Evolutionary conservation across 495 filamentous ascomycete species (phyloP).

Genomic region (Trichoderma parareesei): DNA sequence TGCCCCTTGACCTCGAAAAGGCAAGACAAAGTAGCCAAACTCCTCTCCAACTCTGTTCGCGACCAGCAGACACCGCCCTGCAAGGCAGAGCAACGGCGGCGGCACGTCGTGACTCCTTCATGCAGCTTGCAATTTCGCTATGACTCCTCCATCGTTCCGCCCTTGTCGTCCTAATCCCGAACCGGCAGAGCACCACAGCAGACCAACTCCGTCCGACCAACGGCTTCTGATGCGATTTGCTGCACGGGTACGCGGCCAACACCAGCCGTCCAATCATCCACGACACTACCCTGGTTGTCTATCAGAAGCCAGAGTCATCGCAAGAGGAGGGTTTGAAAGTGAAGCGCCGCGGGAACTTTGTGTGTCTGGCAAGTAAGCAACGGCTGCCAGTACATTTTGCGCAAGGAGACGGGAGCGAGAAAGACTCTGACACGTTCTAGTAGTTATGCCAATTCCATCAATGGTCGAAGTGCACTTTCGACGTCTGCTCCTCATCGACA

Average conservation of each 20-base stretch:
- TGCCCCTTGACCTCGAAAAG: not conserved
- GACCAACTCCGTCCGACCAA: not conserved
- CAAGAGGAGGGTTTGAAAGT: no score
- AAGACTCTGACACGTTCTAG: no score
- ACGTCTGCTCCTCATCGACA: no score
- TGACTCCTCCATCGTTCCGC: not conserved
- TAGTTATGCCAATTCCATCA: no score
- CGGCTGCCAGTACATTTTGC: no score
- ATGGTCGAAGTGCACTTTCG: no score
- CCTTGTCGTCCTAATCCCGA: not conserved
- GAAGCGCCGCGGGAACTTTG: no score
- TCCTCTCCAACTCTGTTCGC: not conserved
- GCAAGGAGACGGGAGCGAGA: no score
- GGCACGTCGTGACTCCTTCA: not conserved
- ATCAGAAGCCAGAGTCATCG: not conserved
- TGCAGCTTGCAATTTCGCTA: not conserved
- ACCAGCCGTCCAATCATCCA: not conserved
- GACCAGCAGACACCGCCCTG: not conserved
- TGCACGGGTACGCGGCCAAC: not conserved
- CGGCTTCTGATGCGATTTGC: constrained; percentile 3
- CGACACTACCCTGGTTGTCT: not conserved
- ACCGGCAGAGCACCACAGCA: not conserved
- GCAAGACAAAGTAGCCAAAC: not conserved
- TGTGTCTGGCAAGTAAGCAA: no score
- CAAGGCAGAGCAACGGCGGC: not conserved